Evolutionary conservation across 306 rosid species (phyloP), one percentile per base, ranked within the genome.

Genomic region (Mimosa pudica): DNA sequence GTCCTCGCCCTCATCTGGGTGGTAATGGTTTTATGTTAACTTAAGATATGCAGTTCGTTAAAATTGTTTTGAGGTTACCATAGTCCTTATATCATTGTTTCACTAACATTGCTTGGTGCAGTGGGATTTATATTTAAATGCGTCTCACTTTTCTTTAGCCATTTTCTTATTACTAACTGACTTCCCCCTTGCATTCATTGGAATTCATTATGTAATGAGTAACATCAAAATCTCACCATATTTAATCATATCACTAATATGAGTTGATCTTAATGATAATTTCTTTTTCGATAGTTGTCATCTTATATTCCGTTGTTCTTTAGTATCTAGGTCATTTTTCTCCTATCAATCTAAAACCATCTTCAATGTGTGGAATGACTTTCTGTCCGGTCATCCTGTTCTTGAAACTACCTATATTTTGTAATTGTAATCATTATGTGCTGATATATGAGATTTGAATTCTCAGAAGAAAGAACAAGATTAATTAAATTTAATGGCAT

Each of bases 1-100:
- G 92, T 69, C 88, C 82, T 60, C 89, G 92, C 61, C 84, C 90
- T 55, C 73, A 79, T 49, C 86, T 69, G 48, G 91, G 88, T 80
- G 89, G 79, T 78, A 84, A 85, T 47, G 91, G 84, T 67, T 89
- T 88, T 83, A 82, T 86, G 91, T 87, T 76, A 82, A 80, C 91
- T 67, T 89, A 80, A 83, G 46, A 68, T 76, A 70, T 82, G 82
- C 80, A 45, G 58, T 72, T 57, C 4, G 18, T 32, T 72, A 64
- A 80, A 72, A 30, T 24, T 60, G 17, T 69, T 66, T 49, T 61
- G 82, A 38, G 42, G 42, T 38, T 38, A 62, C 79, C 77, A 73
- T 78, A 77, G 82, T 78, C 80, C 80, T 46, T 33, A 68, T 48
- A 68, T 83, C 80, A 79, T 78, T 83, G 77, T 68, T 79, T 74